phyloP scores from a whole-genome alignment of 2,329 filamentous ascomycete species.

The Calonectria multiphialidica region DNA sequence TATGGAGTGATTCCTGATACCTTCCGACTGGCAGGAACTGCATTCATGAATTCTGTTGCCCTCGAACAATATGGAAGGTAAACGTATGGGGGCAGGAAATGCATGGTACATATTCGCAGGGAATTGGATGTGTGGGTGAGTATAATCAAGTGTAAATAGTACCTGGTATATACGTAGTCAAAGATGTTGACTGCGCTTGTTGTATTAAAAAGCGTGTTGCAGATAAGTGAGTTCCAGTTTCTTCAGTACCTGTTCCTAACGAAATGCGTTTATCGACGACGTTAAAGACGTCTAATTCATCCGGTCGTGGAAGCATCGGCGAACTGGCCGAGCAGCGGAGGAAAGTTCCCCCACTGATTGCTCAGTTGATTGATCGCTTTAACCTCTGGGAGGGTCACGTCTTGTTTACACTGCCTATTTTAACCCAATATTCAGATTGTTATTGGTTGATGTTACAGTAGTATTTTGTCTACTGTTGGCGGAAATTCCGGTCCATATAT shows the following conservation, averaged over 20 bases:
- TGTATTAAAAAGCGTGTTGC: no score
- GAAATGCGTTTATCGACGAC: not conserved
- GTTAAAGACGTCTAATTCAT: no score
- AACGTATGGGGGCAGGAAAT: not conserved
- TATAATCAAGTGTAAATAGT: not conserved
- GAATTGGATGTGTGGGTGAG: not conserved
- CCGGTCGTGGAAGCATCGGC: not conserved
- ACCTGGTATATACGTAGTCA: not conserved
- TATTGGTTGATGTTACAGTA: no score
- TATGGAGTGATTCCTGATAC: conserved; percentile 33
- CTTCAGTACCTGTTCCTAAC: no score
- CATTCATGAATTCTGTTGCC: conserved; percentile 34
- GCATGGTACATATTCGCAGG: not conserved
- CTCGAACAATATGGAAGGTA: conserved; percentile 33
- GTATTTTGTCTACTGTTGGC: no score
- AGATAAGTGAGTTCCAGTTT: no score
- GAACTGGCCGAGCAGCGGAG: not conserved
- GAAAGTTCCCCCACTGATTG: not conserved
- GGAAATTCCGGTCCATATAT: no score
- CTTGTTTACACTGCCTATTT: no score
- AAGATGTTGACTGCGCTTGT: not conserved
- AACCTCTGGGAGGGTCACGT: not conserved
- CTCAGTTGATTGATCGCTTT: not conserved
- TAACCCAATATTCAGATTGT: no score
- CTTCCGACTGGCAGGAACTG: conserved; percentile 34